These are phyloP conservation scores for Globisporangium okanoganense DNA, from an alignment of 352 stramenopile genomes.

Conservation along the genomic window DNA sequence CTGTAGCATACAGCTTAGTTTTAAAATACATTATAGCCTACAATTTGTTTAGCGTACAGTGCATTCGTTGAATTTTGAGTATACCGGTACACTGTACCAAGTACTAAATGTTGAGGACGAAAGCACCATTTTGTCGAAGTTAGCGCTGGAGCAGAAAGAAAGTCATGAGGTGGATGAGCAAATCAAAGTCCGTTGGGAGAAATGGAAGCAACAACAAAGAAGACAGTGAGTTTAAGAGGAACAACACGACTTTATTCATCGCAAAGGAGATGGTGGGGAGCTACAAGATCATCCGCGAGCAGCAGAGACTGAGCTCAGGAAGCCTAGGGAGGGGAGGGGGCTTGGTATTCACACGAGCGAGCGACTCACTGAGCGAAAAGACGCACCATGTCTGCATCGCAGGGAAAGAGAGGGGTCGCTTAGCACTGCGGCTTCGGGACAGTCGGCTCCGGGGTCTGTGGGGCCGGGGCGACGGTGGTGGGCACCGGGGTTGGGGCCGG, in stretches of 20 bases:
- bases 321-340: not conserved
- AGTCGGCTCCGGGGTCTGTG: conserved; percentile 2
- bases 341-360: not conserved
- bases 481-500: not conserved
- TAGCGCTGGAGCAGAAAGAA: no score
- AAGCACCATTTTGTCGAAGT: no score
- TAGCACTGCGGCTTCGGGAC: conserved; percentile 8
- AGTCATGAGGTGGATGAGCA: no score
- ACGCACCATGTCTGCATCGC: not conserved
- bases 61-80: no score
- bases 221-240: not conserved
- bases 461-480: not conserved
- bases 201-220: not conserved
- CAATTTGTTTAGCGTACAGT: no score
- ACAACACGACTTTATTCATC: not conserved
- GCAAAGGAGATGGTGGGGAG: not conserved
- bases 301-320: not conserved
- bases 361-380: not conserved
- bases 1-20: no score
- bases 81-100: no score
- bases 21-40: no score
- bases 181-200: no score
- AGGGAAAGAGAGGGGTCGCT: not conserved
- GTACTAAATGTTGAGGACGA: no score
- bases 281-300: not conserved